Evolutionary conservation across 768 basidiomycete species (phyloP), one percentile per base, ranked within the genome.

Genomic region (Russula ochroleuca): DNA sequence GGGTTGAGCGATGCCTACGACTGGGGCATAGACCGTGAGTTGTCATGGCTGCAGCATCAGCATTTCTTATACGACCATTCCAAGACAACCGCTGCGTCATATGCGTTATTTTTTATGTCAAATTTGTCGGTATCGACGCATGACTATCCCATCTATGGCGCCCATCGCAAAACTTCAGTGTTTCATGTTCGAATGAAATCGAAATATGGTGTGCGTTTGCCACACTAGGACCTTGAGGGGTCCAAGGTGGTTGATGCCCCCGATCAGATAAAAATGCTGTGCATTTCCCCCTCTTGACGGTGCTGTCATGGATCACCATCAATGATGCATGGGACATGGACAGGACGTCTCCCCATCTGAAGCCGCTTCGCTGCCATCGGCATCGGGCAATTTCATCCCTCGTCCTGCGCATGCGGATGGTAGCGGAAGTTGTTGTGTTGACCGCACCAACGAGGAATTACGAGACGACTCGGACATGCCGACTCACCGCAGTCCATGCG

Each of bases 281-380:
- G 58, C 21, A 14, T 53, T 21, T 47, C 17, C 19, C 23, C 50
- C 57, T 41, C 56, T 47, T 52, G 35, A 31, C n/a, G 9, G 17
- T 37, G 38, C 28, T 54, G 57, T 59, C 63, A 55, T n/a, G 28
- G 31, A 25, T 23, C 37, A 45, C 64, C 64, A 65, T 65, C 64
- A 65, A 57, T 65, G 59, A 65, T 61, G 21, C 59, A 56, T 61
- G 6, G 41, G 53, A 11, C 33, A 40, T 61, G 35, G 43, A 54
- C 23, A 13, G 5, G 45, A n/a, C 45, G 45, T 47, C 11, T 31
- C 47, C 33, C 17, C 38, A 21, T 23, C 41, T 4, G 19, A 33
- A 43, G 43, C 57, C 47, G 35, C 57, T 38, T 15, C 15, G 21
- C 15, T 15, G 37, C 31, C 28, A 10, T 58, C 21, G 33, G 35